Evolutionary conservation across 306 rosid genomes (phyloP), one percentile per base, ranked within the genome.

Genomic region (Dalbergia cochinchinensis): DNA sequence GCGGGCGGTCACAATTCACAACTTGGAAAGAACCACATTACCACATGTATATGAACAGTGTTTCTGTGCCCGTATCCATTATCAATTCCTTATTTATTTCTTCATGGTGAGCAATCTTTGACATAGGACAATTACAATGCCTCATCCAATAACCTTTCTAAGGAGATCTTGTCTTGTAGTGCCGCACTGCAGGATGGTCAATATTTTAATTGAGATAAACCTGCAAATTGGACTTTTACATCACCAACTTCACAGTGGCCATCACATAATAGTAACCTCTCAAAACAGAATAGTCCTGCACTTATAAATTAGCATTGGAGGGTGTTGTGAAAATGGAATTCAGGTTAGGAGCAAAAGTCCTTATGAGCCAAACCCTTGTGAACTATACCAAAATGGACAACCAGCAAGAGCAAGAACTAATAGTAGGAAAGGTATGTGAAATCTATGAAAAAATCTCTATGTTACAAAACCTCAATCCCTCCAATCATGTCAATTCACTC

Each of bases 401-500:
- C 82, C 83, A 85, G 3, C 73, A 87, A 11, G 92, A 88, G 68
- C 14, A 42, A 1, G 47, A 42, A 7, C 9, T 62, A 2, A 45
- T 89, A 73, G 66, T 90, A 6, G 72, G 63, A 75, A 78, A 84
- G 58, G 89, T 92, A 5, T 76, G 85, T 57, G 76, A 85, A 13
- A 68, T 90, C 67, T 86, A 86, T 59, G 88, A 84, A 0, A 84
- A 87, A 86, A 88, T 92, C 86, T 86, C 89, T 0, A 37, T 22
- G 39, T 72, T 92, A 11, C 86, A 62, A 26, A 84, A 55, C 69
- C 97, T 92, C 44, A 92, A 86, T 48, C 97, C 97, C 15, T 90
- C 91, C 41, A 79, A 89, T 15, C 60, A 86, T 69, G 97, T 92
- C 81, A 84, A 92, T 90, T 78, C 55, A 11, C 90, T 92, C 60